These are phyloP conservation scores for Gossypium rotundifolium DNA, from an alignment of 345 rosid genomes.

Conservation along the genomic window DNA sequence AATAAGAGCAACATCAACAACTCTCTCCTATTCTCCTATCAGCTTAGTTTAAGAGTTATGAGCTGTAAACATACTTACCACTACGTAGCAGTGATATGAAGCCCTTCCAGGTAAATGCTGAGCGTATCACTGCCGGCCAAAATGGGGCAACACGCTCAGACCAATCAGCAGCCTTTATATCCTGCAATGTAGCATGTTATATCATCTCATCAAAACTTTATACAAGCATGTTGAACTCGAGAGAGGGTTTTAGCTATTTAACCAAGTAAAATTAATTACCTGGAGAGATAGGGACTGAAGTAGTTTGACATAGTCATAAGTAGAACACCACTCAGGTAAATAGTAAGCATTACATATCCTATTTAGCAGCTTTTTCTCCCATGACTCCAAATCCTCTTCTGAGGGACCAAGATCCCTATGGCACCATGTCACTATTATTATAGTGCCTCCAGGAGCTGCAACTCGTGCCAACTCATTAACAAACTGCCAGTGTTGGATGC, in stretches of 20 bases:
- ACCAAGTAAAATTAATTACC: conserved; percentile 27
- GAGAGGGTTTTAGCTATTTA: neutral
- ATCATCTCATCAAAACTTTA: neutral
- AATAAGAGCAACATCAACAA: neutral
- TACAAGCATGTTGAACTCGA: neutral
- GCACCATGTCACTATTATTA: conserved; percentile 93
- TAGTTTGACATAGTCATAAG: conserved; percentile 60
- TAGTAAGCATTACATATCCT: conserved; percentile 69
- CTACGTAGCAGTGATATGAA: conserved; percentile 55
- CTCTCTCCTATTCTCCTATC: neutral
- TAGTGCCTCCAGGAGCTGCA: conserved; percentile 73
- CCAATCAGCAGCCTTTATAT: conserved; percentile 80
- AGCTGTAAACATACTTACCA: conserved; percentile 32
- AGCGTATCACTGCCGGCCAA: conserved; percentile 83
- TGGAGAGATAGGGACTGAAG: conserved; percentile 49
- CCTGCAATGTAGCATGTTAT: conserved; percentile 32
- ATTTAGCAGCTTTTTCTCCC: conserved; percentile 62
- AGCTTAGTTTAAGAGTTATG: neutral
- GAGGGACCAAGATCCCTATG: conserved; percentile 61
- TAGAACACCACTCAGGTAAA: conserved; percentile 88
- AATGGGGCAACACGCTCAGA: conserved; percentile 72
- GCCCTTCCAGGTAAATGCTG: conserved; percentile 83
- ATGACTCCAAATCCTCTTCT: conserved; percentile 57
- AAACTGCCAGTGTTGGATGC: conserved; percentile 41
- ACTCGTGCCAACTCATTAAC: conserved; percentile 73